phyloP scores from a whole-genome alignment of 306 rosid genomes.

The Astragalus membranaceus region DNA sequence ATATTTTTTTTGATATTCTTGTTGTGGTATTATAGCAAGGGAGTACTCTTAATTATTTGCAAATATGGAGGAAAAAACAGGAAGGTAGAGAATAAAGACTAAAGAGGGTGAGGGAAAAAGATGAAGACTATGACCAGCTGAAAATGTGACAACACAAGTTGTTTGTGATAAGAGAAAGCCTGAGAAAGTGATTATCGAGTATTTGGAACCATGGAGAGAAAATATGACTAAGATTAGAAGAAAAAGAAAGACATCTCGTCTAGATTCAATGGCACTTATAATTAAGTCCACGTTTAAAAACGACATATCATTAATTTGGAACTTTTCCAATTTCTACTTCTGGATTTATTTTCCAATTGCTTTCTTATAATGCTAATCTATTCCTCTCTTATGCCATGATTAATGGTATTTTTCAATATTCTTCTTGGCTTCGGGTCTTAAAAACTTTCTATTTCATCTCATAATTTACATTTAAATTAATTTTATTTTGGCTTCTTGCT shows the following conservation, averaged over 20 bases:
- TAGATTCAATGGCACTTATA: constrained; percentile 52
- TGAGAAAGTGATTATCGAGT: constrained; percentile 32
- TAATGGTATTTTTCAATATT: neutral
- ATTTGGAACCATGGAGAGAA: constrained; percentile 13
- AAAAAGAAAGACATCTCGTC: constrained; percentile 23
- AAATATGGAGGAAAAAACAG: too few relatives aligned
- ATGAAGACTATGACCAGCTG: constrained; percentile 19
- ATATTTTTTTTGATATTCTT: too few relatives aligned
- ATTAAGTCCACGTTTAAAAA: constrained; percentile 43
- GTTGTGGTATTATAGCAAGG: too few relatives aligned
- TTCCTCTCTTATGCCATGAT: constrained; percentile 24
- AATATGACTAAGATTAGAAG: constrained; percentile 13
- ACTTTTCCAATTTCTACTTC: neutral
- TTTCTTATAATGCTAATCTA: constrained; percentile 23
- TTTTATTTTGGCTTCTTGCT: too few relatives aligned
- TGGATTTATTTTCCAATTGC: constrained; percentile 16
- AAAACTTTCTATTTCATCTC: neutral
- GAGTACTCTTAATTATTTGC: too few relatives aligned
- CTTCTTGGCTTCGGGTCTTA: neutral
- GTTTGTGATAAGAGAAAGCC: constrained; percentile 23
- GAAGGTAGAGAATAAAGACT: too few relatives aligned
- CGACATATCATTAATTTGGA: constrained; percentile 33
- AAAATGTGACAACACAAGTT: constrained; percentile 16
- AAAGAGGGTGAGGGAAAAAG: constrained; percentile 18
- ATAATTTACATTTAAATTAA: too few relatives aligned